These are phyloP conservation scores for Ulota crispa DNA, from an alignment of 225 moss, liverwort and hornwort species.

Conservation along the genomic window DNA sequence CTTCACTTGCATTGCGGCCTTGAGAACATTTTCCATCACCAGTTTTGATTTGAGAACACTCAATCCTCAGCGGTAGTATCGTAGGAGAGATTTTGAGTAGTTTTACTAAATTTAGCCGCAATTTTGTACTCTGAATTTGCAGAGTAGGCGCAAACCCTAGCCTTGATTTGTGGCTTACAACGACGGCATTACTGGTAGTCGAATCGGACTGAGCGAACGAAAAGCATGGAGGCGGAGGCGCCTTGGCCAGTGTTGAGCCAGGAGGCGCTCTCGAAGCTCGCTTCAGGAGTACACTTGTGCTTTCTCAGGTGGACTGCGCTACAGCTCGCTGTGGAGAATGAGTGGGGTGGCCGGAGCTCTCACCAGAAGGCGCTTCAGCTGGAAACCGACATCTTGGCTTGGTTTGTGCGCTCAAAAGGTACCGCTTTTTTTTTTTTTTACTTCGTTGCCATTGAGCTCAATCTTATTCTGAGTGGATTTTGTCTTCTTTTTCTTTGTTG, in stretches of 20 bases:
- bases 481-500: background rate
- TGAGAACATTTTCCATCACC: no score
- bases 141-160: no score
- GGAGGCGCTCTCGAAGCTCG: conserved; percentile 66
- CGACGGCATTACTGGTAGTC: no score
- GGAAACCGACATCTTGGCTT: conserved; percentile 54
- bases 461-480: background rate
- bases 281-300: conserved; percentile 63
- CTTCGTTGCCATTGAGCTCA: background rate
- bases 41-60: no score
- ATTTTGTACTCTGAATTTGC: no score
- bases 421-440: background rate
- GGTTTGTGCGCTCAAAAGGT: conserved; percentile 77
- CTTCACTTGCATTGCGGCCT: no score
- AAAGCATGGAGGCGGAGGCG: conserved; percentile 26
- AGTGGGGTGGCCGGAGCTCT: conserved; percentile 75
- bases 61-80: no score
- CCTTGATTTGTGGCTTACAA: no score
- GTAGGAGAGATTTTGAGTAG: no score
- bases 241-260: conserved; percentile 48
- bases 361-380: conserved; percentile 63
- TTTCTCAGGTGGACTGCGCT: conserved; percentile 81
- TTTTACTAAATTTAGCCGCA: no score
- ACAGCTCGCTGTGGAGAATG: conserved; percentile 80
- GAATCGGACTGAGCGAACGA: no score